A percentile compares a stretch with the other conserved stretches of the same genome.
Evolutionary conservation across 441 rosid species (phyloP).

Genomic region (Macaranga tanarius): DNA sequence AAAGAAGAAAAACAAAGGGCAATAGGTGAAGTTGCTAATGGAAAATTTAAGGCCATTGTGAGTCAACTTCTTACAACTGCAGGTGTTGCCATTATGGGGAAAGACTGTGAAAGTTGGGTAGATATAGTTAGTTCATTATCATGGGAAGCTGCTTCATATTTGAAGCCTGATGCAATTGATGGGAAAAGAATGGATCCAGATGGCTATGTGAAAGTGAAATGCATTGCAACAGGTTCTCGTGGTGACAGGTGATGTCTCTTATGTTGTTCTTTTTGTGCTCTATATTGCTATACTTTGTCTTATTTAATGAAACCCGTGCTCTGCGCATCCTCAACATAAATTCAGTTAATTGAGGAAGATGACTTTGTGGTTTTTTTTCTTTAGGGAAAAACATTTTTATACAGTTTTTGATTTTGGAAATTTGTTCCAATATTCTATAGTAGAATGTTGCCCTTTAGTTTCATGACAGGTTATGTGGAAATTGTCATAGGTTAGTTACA

Average conservation of each 20-base stretch:
- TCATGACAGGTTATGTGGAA: neutral
- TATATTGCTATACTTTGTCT: neutral
- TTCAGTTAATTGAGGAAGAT: neutral
- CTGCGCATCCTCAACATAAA: neutral
- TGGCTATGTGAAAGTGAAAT: slow-evolving; percentile 81
- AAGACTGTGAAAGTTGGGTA: slow-evolving; percentile 61
- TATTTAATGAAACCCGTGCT: neutral
- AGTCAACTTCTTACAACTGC: slow-evolving; percentile 58
- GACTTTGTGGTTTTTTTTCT: neutral
- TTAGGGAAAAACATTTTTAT: neutral
- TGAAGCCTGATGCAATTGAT: slow-evolving; percentile 63
- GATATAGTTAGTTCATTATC: slow-evolving; percentile 69
- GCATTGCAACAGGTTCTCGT: slow-evolving; percentile 82
- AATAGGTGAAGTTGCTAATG: slow-evolving; percentile 63
- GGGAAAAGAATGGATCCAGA: slow-evolving; percentile 62
- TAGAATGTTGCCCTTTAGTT: neutral
- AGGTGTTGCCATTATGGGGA: slow-evolving; percentile 37
- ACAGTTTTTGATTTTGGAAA: neutral
- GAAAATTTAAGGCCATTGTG: slow-evolving; percentile 64
- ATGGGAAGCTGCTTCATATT: slow-evolving; percentile 85
- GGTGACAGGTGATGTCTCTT: slow-evolving; percentile 58
- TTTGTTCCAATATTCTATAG: neutral
- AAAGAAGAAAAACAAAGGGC: slow-evolving; percentile 61
- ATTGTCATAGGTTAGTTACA: neutral
- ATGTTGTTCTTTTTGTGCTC: neutral